Conservation (phyloP, 768 basidiomycete species). For the Suillus plorans region DNA sequence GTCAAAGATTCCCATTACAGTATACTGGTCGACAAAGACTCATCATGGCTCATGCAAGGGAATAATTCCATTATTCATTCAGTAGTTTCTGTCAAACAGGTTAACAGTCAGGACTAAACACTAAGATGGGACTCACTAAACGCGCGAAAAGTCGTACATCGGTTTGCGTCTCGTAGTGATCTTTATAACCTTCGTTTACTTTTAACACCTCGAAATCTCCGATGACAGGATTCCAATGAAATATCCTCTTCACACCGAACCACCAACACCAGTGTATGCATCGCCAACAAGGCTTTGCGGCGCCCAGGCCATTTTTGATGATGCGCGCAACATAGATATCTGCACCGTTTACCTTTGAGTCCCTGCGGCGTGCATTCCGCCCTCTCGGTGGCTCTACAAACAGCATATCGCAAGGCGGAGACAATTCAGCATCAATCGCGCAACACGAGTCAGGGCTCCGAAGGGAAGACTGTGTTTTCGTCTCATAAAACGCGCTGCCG, state of each 20-base stretch:
- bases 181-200: slow-evolving; percentile 39
- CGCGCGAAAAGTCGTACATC: slow-evolving; percentile 43
- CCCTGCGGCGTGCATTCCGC: slow-evolving; percentile 37
- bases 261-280: slow-evolving; percentile 58
- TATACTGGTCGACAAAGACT: not conserved
- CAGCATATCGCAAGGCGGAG: not conserved
- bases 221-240: slow-evolving; percentile 45
- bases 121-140: slow-evolving; percentile 35
- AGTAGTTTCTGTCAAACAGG: not conserved
- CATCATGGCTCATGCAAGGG: not conserved
- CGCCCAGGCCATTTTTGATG: slow-evolving; percentile 49
- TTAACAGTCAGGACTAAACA: not conserved
- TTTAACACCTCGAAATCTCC: slow-evolving; percentile 44
- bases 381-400: slow-evolving; percentile 17
- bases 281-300: slow-evolving; percentile 53
- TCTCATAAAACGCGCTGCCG: not conserved
- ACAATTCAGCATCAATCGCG: not conserved
- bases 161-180: slow-evolving; percentile 46
- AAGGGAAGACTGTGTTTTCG: not conserved
- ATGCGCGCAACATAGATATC: slow-evolving; percentile 55
- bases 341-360: slow-evolving; percentile 47
- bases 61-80: slow-evolving; percentile 3
- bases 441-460: not conserved
- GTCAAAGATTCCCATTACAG: not conserved
- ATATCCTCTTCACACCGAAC: slow-evolving; percentile 57